phyloP scores from a whole-genome alignment of 352 stramenopile genomes.

The Hyphochytrium catenoides region DNA sequence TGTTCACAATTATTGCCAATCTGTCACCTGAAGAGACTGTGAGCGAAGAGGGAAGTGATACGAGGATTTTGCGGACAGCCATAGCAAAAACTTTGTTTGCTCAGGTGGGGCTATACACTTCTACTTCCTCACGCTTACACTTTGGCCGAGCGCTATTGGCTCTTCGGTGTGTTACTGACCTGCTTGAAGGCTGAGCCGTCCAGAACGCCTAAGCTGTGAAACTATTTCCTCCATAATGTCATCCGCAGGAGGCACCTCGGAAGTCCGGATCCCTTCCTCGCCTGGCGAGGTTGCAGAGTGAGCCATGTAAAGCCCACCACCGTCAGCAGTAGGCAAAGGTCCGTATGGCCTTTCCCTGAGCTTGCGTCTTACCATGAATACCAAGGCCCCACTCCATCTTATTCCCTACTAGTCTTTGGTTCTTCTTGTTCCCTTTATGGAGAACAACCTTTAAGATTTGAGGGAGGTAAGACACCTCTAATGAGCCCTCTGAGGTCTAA shows the following conservation, averaged over 20 bases:
- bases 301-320: too few relatives aligned
- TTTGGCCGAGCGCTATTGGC: too few relatives aligned
- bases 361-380: conserved; percentile 90
- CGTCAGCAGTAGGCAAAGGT: too few relatives aligned
- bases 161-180: too few relatives aligned
- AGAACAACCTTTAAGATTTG: too few relatives aligned
- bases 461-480: too few relatives aligned
- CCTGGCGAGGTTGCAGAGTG: too few relatives aligned
- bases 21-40: conserved; percentile 1
- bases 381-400: conserved; percentile 80
- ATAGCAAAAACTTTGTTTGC: conserved; percentile 20
- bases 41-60: conserved; percentile 1
- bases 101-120: conserved; percentile 19
- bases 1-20: conserved; percentile 85
- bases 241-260: conserved; percentile 21
- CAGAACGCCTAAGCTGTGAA: conserved; percentile 11
- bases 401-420: too few relatives aligned
- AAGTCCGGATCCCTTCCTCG: conserved; percentile 17
- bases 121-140: conserved; percentile 14
- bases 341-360: too few relatives aligned
- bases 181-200: conserved; percentile 9
- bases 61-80: conserved; percentile 5
- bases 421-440: too few relatives aligned
- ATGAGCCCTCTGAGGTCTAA: too few relatives aligned
- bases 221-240: conserved; percentile 28